A percentile compares a stretch with the other conserved stretches of the same genome.
Evolutionary conservation across 108 stramenopile genomes (phyloP).

Genomic region (Discostella pseudostelligera): DNA sequence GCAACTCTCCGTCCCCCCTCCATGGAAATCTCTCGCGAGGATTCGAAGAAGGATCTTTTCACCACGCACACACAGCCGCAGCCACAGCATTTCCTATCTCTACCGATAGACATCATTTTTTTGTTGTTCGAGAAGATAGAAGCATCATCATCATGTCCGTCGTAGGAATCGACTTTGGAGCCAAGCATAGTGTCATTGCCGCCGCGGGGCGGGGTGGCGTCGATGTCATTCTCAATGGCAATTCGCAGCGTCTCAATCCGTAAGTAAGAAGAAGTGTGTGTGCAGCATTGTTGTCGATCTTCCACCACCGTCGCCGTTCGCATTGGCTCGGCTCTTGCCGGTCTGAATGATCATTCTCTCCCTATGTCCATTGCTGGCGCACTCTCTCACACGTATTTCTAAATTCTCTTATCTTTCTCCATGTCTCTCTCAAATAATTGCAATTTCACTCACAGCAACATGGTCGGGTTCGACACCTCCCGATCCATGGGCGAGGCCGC

Average conservation of each 20-base stretch:
- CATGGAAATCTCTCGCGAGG: too few species aligned
- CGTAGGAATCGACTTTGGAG: constrained; percentile 94
- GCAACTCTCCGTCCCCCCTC: not conserved
- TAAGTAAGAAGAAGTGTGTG: too few species aligned
- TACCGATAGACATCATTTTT: too few species aligned
- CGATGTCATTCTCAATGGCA: constrained; percentile 98
- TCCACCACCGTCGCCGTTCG: not conserved
- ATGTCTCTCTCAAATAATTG: not conserved
- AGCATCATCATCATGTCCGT: constrained; percentile 84
- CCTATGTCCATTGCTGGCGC: not conserved
- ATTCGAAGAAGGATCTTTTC: too few species aligned
- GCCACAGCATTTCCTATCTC: too few species aligned
- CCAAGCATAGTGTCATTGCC: constrained; percentile 86
- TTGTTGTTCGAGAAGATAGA: too few species aligned
- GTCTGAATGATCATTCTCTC: too few species aligned
- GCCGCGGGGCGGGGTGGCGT: constrained; percentile 95
- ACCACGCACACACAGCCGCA: too few species aligned
- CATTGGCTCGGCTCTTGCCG: not conserved
- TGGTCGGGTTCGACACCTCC: constrained; percentile 73
- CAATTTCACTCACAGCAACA: constrained; percentile 39
- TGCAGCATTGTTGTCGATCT: constrained; percentile 24
- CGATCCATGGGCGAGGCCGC: constrained; percentile 83
- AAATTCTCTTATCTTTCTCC: not conserved
- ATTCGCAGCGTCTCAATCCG: constrained; percentile 94
- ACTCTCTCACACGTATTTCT: not conserved